phyloP scores from a whole-genome alignment of 169 alveolate genomes.

The Plasmodium adleri region DNA sequence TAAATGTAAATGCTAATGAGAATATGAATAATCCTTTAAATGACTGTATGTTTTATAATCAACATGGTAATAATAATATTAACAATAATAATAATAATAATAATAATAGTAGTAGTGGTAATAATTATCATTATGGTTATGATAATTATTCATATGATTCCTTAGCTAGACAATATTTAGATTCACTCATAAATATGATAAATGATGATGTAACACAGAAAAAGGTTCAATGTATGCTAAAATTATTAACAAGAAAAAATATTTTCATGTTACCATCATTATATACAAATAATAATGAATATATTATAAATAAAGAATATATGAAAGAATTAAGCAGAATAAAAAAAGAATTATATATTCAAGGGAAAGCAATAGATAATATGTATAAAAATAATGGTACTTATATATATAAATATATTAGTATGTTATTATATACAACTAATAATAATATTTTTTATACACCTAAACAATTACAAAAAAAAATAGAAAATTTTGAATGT shows the following conservation, averaged over 20 bases:
- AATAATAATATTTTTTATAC: slow-evolving; percentile 31
- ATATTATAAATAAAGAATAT: slow-evolving; percentile 2
- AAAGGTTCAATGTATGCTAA: slow-evolving; percentile 30
- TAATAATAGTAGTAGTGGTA: not conserved
- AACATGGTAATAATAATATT: no score
- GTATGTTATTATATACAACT: slow-evolving; percentile 35
- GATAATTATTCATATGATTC: not conserved
- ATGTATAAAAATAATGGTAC: slow-evolving; percentile 25
- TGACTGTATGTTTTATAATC: no score
- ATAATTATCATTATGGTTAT: not conserved
- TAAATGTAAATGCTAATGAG: not conserved
- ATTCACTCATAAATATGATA: slow-evolving; percentile 12
- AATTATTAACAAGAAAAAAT: slow-evolving; percentile 20
- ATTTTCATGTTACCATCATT: slow-evolving; percentile 33
- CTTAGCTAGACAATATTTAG: slow-evolving; percentile 4
- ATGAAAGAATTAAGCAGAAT: slow-evolving; percentile 15
- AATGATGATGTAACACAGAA: slow-evolving; percentile 2
- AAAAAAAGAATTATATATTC: slow-evolving; percentile 34
- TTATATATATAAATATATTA: slow-evolving; percentile 35
- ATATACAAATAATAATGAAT: not conserved
- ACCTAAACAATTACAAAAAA: slow-evolving; percentile 37
- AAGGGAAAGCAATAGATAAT: slow-evolving; percentile 49
- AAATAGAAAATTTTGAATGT: slow-evolving; percentile 39
- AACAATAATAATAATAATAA: no score
- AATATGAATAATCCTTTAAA: not conserved